Percentiles rank a stretch among this genome's conserved stretches.
phyloP scores from a whole-genome alignment of 495 filamentous ascomycete genomes.

The Penicillium macrosclerotiorum region DNA sequence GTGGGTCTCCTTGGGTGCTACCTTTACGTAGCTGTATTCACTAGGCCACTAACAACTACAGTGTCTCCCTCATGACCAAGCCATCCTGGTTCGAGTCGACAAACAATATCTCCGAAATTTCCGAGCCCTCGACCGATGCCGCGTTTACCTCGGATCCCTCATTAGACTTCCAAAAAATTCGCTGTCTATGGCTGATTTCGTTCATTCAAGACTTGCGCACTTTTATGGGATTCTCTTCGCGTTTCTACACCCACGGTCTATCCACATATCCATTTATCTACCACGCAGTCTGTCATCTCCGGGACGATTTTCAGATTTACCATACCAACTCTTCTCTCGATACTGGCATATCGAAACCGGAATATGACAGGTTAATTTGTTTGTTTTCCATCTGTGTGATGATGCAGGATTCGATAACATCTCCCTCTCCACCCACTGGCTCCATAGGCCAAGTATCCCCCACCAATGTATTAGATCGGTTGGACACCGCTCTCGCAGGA shows the following conservation, averaged over 20 bases:
- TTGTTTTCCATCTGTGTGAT: constrained; percentile 25
- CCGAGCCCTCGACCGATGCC: constrained; percentile 2
- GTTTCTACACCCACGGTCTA: constrained; percentile 15
- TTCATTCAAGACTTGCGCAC: constrained; percentile 32
- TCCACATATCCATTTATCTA: constrained; percentile 14
- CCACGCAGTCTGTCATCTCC: constrained; percentile 19
- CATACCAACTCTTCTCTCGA: neutral
- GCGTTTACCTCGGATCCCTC: constrained; percentile 3
- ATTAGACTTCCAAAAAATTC: constrained; percentile 24
- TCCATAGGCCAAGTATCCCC: neutral
- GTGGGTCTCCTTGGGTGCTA: constrained; percentile 7
- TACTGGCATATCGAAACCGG: constrained; percentile 1
- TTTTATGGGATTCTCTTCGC: constrained; percentile 21
- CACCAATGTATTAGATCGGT: constrained; percentile 2
- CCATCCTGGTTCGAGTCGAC: constrained; percentile 29
- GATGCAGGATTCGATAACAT: constrained; percentile 28
- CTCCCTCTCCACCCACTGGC: constrained; percentile 4
- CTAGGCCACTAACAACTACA: neutral
- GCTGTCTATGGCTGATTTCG: constrained; percentile 31
- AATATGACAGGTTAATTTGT: constrained; percentile 20
- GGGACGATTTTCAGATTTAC: constrained; percentile 11
- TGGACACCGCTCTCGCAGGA: constrained; percentile 13
- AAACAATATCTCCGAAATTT: constrained; percentile 15
- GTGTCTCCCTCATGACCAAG: constrained; percentile 27
- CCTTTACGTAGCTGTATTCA: too few species aligned